Conservation (phyloP, 306 rosid species). For the Prunus padus region DNA sequence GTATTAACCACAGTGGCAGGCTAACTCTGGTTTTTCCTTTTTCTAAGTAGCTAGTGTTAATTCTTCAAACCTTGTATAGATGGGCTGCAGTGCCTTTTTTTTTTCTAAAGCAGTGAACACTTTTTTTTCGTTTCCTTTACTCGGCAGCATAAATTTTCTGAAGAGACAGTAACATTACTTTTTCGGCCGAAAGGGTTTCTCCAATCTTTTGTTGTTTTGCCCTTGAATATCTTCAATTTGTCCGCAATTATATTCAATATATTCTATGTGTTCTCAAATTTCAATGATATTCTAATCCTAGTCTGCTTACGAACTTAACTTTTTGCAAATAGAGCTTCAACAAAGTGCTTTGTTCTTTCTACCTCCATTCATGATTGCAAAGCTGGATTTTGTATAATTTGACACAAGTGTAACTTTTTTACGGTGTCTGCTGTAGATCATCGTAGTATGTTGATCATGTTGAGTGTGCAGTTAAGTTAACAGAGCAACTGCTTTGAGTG, state of each 20-base stretch:
- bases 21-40: conserved; percentile 18
- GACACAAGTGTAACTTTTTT: not conserved
- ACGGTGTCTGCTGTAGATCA: not conserved
- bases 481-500: too few species aligned
- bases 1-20: conserved; percentile 32
- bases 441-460: too few species aligned
- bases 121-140: not conserved
- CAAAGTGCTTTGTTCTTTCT: not conserved
- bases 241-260: not conserved
- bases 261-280: too few species aligned
- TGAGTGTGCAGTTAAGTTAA: too few species aligned
- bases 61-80: conserved; percentile 36
- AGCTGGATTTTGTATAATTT: not conserved
- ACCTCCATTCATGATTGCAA: not conserved
- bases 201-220: not conserved
- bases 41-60: conserved; percentile 7
- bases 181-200: not conserved
- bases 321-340: not conserved
- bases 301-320: not conserved
- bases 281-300: not conserved
- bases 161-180: not conserved
- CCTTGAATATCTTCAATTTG: not conserved
- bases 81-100: conserved; percentile 11
- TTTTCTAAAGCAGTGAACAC: not conserved
- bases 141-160: not conserved